Base-by-base conservation (phyloP, 2,329 filamentous ascomycete species). In the Xylaria sp. region DNA sequence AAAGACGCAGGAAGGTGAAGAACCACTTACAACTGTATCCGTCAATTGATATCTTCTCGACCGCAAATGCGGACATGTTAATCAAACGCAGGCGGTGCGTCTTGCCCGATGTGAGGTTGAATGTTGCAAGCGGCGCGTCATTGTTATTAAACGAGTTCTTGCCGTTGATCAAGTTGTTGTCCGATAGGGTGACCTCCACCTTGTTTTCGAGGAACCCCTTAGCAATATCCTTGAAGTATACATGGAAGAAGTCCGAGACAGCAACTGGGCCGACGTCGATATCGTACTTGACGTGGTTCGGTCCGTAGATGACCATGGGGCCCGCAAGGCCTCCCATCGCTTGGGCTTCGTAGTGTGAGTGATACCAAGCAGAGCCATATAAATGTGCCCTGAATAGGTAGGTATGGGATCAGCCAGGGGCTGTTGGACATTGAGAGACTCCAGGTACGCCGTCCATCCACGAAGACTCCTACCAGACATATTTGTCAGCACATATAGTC, bases 241-340 rank as follows among this genome's bases (percentile, higher is more conserved):
- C 18, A 40, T 62, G 56, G 34, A 54, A 63, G 22, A 52, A 62
- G 22, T 56, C 53, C 18, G 47, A 48, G 16, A 50, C 22, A 13
- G 39, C 21, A 21, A 63, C 26, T 26, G 61, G 59, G 2, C 61
- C 61, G 1, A 63, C 39, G 41, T 63, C 61, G 17, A 60, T 48
- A 22, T 63, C 61, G 29, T 57, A 63, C 18, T 57, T 37, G 7
- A 53, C 52, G 29, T 62, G 52, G 11, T n/a, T 42, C 5, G 60
- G 61, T 1, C 61, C 60, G 43, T 61, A 52, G 21, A 63, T 48
- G 0, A 64, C 65, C 16, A 81, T 74, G 1, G 72, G 72, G 2
- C 79, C 79, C 16, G 72, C 62, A 0, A 79, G 61, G 7, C 79
- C 79, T 45, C 78, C 72, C 9, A 67, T 67, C 43, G 73, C 73